phyloP scores from a whole-genome alignment of 495 filamentous ascomycete genomes.

The Pyrenula massariospora region DNA sequence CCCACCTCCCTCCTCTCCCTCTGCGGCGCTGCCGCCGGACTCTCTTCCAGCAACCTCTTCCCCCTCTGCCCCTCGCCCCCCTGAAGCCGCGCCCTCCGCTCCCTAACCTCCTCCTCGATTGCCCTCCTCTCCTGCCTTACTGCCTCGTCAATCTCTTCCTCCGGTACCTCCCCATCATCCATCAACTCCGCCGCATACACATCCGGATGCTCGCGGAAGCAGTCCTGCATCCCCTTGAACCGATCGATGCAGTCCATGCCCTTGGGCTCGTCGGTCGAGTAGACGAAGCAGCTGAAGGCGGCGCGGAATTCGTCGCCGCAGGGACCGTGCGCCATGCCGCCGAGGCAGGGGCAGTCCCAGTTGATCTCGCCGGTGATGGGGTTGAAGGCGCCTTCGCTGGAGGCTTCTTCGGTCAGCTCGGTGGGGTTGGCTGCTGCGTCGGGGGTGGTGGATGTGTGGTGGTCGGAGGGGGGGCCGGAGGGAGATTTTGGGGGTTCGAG shows the following conservation, averaged over 20 bases:
- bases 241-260: slow-evolving; percentile 97
- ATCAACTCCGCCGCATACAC: slow-evolving; percentile 84
- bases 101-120: slow-evolving; percentile 2
- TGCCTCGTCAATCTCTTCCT: slow-evolving; percentile 7
- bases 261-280: slow-evolving; percentile 90
- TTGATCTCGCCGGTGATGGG: slow-evolving; percentile 99
- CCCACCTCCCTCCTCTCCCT: background rate
- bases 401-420: slow-evolving; percentile 69
- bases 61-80: slow-evolving; percentile 3
- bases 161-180: slow-evolving; percentile 44
- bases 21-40: slow-evolving; percentile 4
- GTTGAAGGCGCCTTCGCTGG: slow-evolving; percentile 84
- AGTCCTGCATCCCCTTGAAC: slow-evolving; percentile 97
- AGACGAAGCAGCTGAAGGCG: slow-evolving; percentile 97
- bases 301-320: slow-evolving; percentile 90
- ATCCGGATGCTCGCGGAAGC: slow-evolving; percentile 85
- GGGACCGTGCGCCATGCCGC: slow-evolving; percentile 93
- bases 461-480: slow-evolving; percentile 43
- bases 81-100: slow-evolving; percentile 5
- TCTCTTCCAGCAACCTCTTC: slow-evolving; percentile 5
- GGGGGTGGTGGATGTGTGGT: slow-evolving; percentile 27
- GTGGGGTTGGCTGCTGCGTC: slow-evolving; percentile 16
- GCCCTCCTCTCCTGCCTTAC: slow-evolving; percentile 5
- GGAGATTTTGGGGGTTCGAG: slow-evolving; percentile 4
- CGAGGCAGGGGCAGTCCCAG: slow-evolving; percentile 97